A percentile compares a stretch with the other conserved stretches of the same genome.
These are phyloP conservation scores for Inosperma sp. DNA, from an alignment of 768 basidiomycete genomes.

Conservation along the genomic window DNA sequence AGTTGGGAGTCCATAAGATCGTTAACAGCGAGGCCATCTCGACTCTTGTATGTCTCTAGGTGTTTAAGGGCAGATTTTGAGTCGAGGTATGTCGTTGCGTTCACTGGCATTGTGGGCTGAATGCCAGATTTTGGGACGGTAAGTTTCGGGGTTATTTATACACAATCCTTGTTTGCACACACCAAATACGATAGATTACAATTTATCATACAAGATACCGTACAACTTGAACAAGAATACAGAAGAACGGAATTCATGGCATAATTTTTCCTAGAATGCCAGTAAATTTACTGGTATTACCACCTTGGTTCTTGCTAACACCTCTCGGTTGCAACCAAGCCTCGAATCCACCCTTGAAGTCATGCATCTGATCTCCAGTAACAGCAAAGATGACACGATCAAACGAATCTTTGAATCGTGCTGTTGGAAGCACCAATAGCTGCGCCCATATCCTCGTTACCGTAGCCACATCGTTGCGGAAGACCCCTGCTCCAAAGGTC, in stretches of 20 bases:
- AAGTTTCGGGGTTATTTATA: conserved; percentile 10
- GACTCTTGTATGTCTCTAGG: conserved; percentile 62
- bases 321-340: conserved; percentile 21
- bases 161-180: too few species aligned
- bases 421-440: conserved; percentile 42
- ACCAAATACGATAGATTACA: too few species aligned
- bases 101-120: conserved; percentile 29
- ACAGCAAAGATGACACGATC: conserved; percentile 63
- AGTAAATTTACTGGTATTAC: too few species aligned
- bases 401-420: conserved; percentile 53
- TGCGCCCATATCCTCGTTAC: conserved; percentile 64
- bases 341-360: conserved; percentile 26
- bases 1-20: conserved; percentile 86
- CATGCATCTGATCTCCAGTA: conserved; percentile 24
- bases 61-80: conserved; percentile 69
- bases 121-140: conserved; percentile 14
- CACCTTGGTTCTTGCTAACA: background rate
- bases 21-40: conserved; percentile 78
- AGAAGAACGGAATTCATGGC: too few species aligned
- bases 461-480: conserved; percentile 50
- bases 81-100: conserved; percentile 45
- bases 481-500: conserved; percentile 70
- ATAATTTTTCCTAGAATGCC: too few species aligned
- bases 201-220: too few species aligned
- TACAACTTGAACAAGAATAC: too few species aligned